These are phyloP conservation scores for Aquilaria agallochum DNA, from an alignment of 441 rosid genomes.

Conservation along the genomic window DNA sequence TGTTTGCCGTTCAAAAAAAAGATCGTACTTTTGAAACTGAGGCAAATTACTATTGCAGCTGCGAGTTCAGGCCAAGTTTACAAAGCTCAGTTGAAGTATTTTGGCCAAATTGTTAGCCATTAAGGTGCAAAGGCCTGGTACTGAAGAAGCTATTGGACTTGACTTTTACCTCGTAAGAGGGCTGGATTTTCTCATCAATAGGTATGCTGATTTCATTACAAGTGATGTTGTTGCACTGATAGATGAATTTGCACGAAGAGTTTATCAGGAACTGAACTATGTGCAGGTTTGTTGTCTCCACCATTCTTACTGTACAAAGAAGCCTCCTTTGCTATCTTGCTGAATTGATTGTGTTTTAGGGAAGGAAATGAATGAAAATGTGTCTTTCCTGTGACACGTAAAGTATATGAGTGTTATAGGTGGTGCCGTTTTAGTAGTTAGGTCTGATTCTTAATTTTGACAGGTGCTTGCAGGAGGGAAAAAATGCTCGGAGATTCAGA, in stretches of 20 bases:
- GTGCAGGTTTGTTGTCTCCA: constrained; percentile 51
- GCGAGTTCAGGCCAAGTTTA: constrained; percentile 98
- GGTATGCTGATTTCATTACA: constrained; percentile 64
- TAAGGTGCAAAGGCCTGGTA: constrained; percentile 91
- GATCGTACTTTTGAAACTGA: too few species aligned
- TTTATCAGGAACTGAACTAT: constrained; percentile 90
- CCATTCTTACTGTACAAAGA: constrained; percentile 6
- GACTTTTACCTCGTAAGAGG: constrained; percentile 89
- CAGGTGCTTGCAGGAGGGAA: constrained; percentile 89
- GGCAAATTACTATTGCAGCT: constrained; percentile 52
- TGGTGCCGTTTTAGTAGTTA: not conserved
- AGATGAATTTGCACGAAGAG: constrained; percentile 86
- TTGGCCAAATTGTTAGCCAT: constrained; percentile 70
- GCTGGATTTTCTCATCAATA: constrained; percentile 58
- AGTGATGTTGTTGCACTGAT: constrained; percentile 71
- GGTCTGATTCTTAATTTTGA: constrained; percentile 42
- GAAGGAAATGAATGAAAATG: too few species aligned
- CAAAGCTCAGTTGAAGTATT: constrained; percentile 75
- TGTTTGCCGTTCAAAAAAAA: too few species aligned
- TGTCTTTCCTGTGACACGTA: too few species aligned
- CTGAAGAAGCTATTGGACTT: constrained; percentile 84
- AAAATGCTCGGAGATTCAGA: constrained; percentile 84
- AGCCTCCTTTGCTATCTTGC: not conserved
- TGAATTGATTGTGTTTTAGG: too few species aligned
- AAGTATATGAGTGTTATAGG: too few species aligned